Evolutionary conservation across 2,329 filamentous ascomycete species (phyloP), one percentile per base, ranked within the genome.

Genomic region (Colletotrichum noveboracense): DNA sequence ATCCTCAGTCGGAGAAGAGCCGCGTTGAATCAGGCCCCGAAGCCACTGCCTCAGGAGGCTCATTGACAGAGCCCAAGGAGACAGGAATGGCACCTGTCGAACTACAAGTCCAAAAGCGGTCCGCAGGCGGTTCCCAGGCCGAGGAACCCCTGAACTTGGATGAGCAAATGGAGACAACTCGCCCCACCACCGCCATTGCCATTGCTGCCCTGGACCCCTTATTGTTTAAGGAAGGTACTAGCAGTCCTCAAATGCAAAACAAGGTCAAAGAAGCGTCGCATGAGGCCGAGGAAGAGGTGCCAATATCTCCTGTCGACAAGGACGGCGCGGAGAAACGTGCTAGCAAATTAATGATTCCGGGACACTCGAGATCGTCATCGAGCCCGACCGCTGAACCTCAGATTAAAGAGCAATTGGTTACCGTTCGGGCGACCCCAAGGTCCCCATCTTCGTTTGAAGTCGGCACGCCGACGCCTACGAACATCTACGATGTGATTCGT

Each of bases 401-500:
- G 13, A 74, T 69, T 14, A 73, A 48, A 56, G 74, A 75, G 12
- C 74, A 75, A 24, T 34, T 75, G 7, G 16, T 75, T 24, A 75
- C 64, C 28, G 48, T 74, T 13, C 58, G 65, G 34, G 56, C 34
- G 16, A 28, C 28, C 24, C 70, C 74, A 4, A 58, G 52, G 34
- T 48, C 56, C 14, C 38, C 43, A 14, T 32, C 66, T 10, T 43
- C 70, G 13, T n/a, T 66, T 52, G 70, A 32, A n/a, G 43, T 65
- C 28, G 71, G 58, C 28, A 74, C 70, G 10, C 74, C 64, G 3
- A 75, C 74, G 18, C 74, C 74, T 16, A 75, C 74, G 13, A 75
- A 76, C 18, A 76, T 75, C 10, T 76, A 75, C 55, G 75, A 77
- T 24, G 75, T 77, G 14, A 77, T 77, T 48, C 71, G 75, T 14